phyloP scores from a whole-genome alignment of 192 early-diverging fungal genomes.

The Backusella morwellensis region DNA sequence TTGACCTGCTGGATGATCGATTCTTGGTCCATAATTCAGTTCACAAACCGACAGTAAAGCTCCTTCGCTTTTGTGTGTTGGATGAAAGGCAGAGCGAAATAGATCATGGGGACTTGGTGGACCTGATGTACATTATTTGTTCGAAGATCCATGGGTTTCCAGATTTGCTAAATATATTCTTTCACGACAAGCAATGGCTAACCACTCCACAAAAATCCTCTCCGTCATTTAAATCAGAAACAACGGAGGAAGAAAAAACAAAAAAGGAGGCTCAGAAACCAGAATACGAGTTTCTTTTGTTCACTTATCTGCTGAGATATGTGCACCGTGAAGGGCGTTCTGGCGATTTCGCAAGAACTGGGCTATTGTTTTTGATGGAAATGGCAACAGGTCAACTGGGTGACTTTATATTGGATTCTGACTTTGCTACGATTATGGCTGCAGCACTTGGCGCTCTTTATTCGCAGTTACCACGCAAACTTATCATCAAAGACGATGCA shows the following conservation, averaged over 20 bases:
- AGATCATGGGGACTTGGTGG: conserved; percentile 63
- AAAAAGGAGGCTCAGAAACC: conserved; percentile 11
- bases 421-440: conserved; percentile 79
- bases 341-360: conserved; percentile 86
- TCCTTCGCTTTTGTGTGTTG: conserved; percentile 67
- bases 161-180: conserved; percentile 73
- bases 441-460: conserved; percentile 88
- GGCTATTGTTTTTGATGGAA: conserved; percentile 82
- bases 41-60: conserved; percentile 80
- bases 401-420: conserved; percentile 77
- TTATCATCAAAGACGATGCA: conserved; percentile 55
- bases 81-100: conserved; percentile 49
- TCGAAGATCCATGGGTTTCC: conserved; percentile 80
- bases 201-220: conserved; percentile 47
- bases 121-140: conserved; percentile 76
- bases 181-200: conserved; percentile 66
- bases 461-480: conserved; percentile 82
- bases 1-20: conserved; percentile 83
- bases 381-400: conserved; percentile 74
- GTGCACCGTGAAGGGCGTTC: conserved; percentile 83
- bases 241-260: neutral
- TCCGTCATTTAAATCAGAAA: neutral
- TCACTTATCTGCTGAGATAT: conserved; percentile 85
- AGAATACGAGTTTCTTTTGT: conserved; percentile 82
- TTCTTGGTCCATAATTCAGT: conserved; percentile 90